phyloP scores from a whole-genome alignment of 805 yeast genomes.

The Isabelozyma heimii region DNA sequence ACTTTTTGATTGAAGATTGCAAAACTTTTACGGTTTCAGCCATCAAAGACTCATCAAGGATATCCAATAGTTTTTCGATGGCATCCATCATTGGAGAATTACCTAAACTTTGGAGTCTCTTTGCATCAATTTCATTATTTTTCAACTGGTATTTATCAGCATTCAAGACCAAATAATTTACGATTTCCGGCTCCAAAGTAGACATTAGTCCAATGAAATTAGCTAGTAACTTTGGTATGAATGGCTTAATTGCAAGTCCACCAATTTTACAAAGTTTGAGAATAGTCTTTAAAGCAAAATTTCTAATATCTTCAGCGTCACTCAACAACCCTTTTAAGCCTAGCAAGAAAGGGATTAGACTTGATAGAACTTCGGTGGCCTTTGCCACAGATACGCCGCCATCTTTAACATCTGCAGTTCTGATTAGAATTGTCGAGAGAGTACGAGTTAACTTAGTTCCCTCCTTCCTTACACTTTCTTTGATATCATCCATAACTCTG shows the following conservation, averaged over 20 bases:
- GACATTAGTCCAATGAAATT: constrained; percentile 75
- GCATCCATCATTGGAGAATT: constrained; percentile 89
- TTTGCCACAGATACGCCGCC: constrained; percentile 36
- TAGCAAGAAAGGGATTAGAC: constrained; percentile 72
- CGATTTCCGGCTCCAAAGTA: constrained; percentile 85
- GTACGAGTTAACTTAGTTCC: constrained; percentile 68
- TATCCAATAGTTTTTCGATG: constrained; percentile 64
- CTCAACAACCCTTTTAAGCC: constrained; percentile 78
- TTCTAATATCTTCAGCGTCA: constrained; percentile 81
- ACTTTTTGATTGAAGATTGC: constrained; percentile 54
- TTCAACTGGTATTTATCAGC: constrained; percentile 84
- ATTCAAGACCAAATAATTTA: constrained; percentile 81
- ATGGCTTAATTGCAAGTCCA: constrained; percentile 60
- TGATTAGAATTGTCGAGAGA: constrained; percentile 60
- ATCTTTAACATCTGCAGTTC: constrained; percentile 48
- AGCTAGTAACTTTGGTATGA: constrained; percentile 64
- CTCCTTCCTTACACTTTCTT: constrained; percentile 85
- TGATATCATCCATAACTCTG: constrained; percentile 88
- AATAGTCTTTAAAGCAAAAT: constrained; percentile 74
- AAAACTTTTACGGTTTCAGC: constrained; percentile 49
- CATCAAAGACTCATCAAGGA: constrained; percentile 49
- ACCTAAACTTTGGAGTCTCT: constrained; percentile 69
- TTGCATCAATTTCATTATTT: constrained; percentile 70
- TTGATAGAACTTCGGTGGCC: constrained; percentile 48
- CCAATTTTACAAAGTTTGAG: constrained; percentile 65